Base-by-base conservation (phyloP, 495 filamentous ascomycete genomes). In the Venustampulla echinocandica region DNA sequence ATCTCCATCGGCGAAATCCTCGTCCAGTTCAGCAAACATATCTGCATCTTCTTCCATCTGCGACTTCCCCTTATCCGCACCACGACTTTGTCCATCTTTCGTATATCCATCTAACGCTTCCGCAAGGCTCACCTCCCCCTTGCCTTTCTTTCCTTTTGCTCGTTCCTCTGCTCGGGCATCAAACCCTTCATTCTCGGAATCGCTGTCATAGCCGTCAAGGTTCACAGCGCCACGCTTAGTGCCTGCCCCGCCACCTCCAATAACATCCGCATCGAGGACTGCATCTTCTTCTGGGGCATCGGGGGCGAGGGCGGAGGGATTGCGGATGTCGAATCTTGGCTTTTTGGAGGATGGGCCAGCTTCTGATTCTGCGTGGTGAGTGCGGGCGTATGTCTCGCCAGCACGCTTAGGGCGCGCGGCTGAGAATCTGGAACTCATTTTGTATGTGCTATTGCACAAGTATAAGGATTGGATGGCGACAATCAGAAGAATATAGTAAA, bases 141-240 rank as follows among this genome's bases (percentile, higher is more conserved):
- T 60, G 18, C 68, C 61, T 49, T 70, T 69, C 27, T 66, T 70
- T 15, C 57, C 60, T 53, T 78, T 74, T 10, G 74, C 72, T 47
- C 76, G 74, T 10, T 69, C 73, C 38, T 81, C 78, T 0, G 76
- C 79, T 22, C 82, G 70, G 28, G 72, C 81, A 47, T 87, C 75
- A 62, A 94, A 93, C 17, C 84, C 87, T 53, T 97, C 92, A 45
- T 89, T 89, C 7, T 90, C 90, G 23, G 85, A 92, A 63, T 99
- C 92, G 0, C 82, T 90, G 44, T 96, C 90, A 66, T 97, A 97
- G 2, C 93, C 92, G 57, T 97, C 92, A 22, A 98, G 79, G 51
- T 96, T 95, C 24, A 98, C 80, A 1, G 89, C 92, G 55, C 87
- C 85, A 46, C 92, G 87, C 57, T 95, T 94, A 0, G 84, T 81